These are phyloP conservation scores for Takashimella koratensis DNA, from an alignment of 1,284 basidiomycete genomes.

Conservation along the genomic window DNA sequence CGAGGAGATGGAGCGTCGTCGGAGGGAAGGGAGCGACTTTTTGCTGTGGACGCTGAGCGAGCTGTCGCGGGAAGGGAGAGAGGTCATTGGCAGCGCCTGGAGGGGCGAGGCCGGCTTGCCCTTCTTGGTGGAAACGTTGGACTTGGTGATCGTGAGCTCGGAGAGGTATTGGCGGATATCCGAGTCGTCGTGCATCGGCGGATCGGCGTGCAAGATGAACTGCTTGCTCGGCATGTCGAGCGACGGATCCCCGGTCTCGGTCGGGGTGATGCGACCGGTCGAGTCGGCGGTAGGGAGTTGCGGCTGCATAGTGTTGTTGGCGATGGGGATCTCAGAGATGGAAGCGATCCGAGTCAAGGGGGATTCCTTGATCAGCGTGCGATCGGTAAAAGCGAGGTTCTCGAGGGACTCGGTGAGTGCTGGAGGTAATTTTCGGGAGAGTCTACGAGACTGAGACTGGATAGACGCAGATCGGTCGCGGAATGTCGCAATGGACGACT, in stretches of 20 bases:
- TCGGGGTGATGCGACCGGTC: not conserved
- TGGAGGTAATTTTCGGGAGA: slow-evolving; percentile 32
- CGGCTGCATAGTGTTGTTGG: not conserved
- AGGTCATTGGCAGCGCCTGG: not conserved
- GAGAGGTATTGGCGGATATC: not conserved
- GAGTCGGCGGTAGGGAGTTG: not conserved
- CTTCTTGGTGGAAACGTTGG: not conserved
- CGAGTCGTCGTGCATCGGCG: not conserved
- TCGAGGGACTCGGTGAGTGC: slow-evolving; percentile 32
- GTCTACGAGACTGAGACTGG: slow-evolving; percentile 2
- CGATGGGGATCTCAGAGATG: not conserved
- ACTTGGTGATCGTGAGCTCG: not conserved
- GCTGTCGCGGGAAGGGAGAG: not conserved
- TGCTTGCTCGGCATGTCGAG: not conserved
- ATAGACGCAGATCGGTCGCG: not conserved
- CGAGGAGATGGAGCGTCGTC: not conserved
- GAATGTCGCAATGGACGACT: not conserved
- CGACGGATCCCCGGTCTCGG: not conserved
- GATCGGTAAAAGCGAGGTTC: slow-evolving; percentile 9
- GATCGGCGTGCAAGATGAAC: not conserved
- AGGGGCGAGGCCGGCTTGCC: not conserved
- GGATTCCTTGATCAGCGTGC: not conserved
- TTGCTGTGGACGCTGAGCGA: not conserved
- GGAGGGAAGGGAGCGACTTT: not conserved
- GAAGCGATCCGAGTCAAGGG: not conserved